Conservation (phyloP, 2,329 filamentous ascomycete genomes). For the Fusarium nisikadoi region DNA sequence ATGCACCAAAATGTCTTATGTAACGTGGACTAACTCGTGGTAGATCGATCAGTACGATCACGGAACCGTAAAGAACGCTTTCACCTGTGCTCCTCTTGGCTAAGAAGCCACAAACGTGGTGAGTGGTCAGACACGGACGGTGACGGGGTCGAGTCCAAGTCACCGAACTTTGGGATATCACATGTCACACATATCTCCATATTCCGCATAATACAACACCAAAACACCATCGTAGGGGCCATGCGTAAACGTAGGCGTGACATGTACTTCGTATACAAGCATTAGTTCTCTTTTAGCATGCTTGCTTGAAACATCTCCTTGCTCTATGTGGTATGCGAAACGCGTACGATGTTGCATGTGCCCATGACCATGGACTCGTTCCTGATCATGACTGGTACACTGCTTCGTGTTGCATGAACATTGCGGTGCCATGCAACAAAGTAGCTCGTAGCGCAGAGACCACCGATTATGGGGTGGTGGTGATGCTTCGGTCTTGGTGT, state of each 20-base stretch:
- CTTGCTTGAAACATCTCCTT: fast-evolving
- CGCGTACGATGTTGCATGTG: neutral
- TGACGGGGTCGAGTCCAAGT: neutral
- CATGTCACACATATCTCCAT: constrained; percentile 33
- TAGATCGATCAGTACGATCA: constrained; percentile 31
- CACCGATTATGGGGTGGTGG: fast-evolving
- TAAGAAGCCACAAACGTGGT: neutral
- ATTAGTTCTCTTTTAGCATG: neutral
- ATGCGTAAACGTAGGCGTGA: constrained; percentile 39
- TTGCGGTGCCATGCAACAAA: too few relatives aligned
- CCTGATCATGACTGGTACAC: neutral
- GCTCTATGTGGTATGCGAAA: neutral
- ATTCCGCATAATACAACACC: constrained; percentile 36
- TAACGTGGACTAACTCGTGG: neutral
- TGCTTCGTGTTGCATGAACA: neutral
- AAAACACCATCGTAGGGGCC: constrained; percentile 38
- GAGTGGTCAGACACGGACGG: neutral
- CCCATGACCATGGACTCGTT: neutral
- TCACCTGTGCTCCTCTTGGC: constrained; percentile 28
- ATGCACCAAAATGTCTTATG: fast-evolving
- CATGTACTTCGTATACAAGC: neutral
- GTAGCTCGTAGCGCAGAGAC: neutral
- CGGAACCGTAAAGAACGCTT: constrained; percentile 28
- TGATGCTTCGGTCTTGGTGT: neutral
- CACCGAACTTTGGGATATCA: constrained; percentile 17